phyloP scores from a whole-genome alignment of 2,329 filamentous ascomycete species.

The Coniochaeta sp. region DNA sequence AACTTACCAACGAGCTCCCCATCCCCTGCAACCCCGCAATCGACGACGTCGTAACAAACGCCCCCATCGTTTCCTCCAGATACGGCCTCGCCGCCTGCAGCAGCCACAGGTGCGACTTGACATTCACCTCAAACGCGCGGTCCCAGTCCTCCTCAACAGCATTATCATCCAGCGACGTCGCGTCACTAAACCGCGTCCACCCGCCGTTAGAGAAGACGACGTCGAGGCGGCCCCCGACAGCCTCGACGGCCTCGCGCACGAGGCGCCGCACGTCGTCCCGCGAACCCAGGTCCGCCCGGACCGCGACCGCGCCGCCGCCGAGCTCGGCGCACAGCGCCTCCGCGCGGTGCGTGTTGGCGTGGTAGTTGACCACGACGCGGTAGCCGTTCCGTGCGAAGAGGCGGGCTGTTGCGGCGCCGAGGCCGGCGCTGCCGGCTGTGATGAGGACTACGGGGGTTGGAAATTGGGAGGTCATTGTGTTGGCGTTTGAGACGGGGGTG shows the following conservation, averaged over 20 bases:
- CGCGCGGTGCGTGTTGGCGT: slow-evolving; percentile 52
- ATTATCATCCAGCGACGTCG: slow-evolving; percentile 39
- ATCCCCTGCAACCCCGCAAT: slow-evolving; percentile 56
- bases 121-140: slow-evolving; percentile 51
- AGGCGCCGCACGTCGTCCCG: slow-evolving; percentile 51
- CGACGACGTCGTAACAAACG: slow-evolving; percentile 57
- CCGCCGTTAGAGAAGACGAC: slow-evolving; percentile 70
- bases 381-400: slow-evolving; percentile 62
- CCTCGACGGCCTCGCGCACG: slow-evolving; percentile 47
- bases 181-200: slow-evolving; percentile 40
- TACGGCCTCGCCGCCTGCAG: slow-evolving; percentile 46
- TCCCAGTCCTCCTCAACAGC: slow-evolving; percentile 54
- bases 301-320: slow-evolving; percentile 18
- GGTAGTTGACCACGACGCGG: slow-evolving; percentile 69
- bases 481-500: too few species aligned
- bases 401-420: slow-evolving; percentile 61
- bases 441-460: slow-evolving; percentile 31
- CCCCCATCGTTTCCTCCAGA: slow-evolving; percentile 49
- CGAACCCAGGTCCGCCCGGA: slow-evolving; percentile 61
- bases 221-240: slow-evolving; percentile 61
- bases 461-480: too few species aligned
- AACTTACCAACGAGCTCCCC: slow-evolving; percentile 48
- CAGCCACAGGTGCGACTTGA: slow-evolving; percentile 54
- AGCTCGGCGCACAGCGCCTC: slow-evolving; percentile 16
- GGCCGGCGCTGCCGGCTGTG: slow-evolving; percentile 51